phyloP scores from a whole-genome alignment of 495 filamentous ascomycete genomes.

The Melanomma pulvis-pyrius region DNA sequence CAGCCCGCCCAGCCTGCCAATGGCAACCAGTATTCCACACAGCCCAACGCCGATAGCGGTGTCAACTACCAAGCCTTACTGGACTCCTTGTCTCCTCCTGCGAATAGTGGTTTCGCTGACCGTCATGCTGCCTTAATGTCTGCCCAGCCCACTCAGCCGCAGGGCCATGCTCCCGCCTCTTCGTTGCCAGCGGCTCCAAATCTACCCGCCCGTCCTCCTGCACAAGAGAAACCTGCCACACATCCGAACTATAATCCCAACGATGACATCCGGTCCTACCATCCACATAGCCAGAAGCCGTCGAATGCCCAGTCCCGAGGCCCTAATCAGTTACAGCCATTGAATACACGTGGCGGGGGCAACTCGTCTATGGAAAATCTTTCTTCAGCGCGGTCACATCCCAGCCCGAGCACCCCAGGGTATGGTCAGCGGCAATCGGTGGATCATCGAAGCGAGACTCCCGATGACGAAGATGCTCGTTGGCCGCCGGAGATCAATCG shows the following conservation, averaged over 20 bases:
- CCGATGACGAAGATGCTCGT: constrained; percentile 45
- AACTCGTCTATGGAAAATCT: constrained; percentile 9
- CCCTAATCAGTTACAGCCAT: constrained; percentile 48
- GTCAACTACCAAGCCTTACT: constrained; percentile 50
- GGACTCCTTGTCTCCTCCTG: constrained; percentile 41
- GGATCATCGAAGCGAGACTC: constrained; percentile 30
- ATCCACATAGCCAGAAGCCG: constrained; percentile 53
- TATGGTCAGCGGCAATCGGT: constrained; percentile 35
- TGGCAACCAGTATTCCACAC: constrained; percentile 20
- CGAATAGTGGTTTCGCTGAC: constrained; percentile 6
- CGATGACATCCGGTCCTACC: constrained; percentile 61
- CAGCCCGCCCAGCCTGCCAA: constrained; percentile 28
- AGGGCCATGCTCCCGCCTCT: constrained; percentile 43
- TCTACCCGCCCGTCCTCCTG: constrained; percentile 58
- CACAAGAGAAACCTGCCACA: constrained; percentile 59
- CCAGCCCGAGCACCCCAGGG: constrained; percentile 38
- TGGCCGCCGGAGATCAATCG: constrained; percentile 68
- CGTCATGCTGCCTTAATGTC: constrained; percentile 20
- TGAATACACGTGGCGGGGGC: constrained; percentile 54
- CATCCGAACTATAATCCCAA: constrained; percentile 60
- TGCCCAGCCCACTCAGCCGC: constrained; percentile 18
- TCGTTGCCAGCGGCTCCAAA: constrained; percentile 53
- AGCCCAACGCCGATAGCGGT: constrained; percentile 26
- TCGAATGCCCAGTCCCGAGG: constrained; percentile 53
- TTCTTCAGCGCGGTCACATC: constrained; percentile 47